These are phyloP conservation scores for Parathielavia hyrcaniae DNA, from an alignment of 495 filamentous ascomycete genomes.

Conservation along the genomic window DNA sequence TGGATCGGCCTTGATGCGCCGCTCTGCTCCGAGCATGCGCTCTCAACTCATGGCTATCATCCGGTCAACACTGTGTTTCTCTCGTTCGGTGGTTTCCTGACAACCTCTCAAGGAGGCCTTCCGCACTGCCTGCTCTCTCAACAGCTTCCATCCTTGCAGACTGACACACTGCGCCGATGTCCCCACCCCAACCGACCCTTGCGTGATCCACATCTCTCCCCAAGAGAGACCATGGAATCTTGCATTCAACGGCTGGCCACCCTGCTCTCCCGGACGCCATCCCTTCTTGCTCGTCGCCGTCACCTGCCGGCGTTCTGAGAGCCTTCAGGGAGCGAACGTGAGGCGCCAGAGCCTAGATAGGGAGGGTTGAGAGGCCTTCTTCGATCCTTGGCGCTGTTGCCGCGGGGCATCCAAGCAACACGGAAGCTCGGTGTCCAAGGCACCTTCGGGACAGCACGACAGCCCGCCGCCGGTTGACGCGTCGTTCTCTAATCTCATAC, in stretches of 20 bases:
- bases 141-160: constrained; percentile 21
- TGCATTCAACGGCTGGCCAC: constrained; percentile 33
- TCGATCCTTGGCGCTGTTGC: constrained; percentile 4
- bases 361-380: neutral
- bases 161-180: constrained; percentile 19
- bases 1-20: constrained; percentile 6
- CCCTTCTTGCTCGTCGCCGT: constrained; percentile 10
- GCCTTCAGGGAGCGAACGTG: neutral
- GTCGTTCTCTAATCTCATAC: constrained; percentile 17
- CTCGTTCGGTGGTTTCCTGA: constrained; percentile 1
- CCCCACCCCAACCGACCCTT: constrained; percentile 30
- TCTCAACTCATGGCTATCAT: neutral
- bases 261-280: constrained; percentile 22
- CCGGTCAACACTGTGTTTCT: neutral
- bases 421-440: neutral
- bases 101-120: constrained; percentile 4
- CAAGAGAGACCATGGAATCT: constrained; percentile 32
- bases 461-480: constrained; percentile 10
- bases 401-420: neutral
- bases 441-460: neutral
- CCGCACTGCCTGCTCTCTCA: constrained; percentile 1
- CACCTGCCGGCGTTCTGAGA: constrained; percentile 14
- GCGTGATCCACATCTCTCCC: constrained; percentile 30
- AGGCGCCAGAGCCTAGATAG: neutral
- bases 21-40: neutral